A percentile compares a stretch with the other conserved stretches of the same genome.
These are phyloP conservation scores for Ramularia collo-cygni DNA, from an alignment of 2,329 filamentous ascomycete species.

Conservation along the genomic window DNA sequence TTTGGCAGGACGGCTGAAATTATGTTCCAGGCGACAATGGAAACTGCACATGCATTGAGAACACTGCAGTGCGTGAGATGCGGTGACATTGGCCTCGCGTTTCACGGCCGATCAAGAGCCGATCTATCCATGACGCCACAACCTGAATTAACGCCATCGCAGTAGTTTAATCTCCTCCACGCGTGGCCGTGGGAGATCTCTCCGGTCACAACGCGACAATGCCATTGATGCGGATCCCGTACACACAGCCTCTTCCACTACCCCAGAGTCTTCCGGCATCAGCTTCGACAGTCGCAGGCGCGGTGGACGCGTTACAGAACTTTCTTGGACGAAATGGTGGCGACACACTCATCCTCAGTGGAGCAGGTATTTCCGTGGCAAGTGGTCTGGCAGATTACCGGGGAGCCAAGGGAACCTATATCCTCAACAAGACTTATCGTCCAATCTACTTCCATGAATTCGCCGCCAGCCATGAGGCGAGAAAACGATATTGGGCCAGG, in stretches of 20 bases:
- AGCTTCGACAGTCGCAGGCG: constrained; percentile 63
- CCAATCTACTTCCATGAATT: constrained; percentile 96
- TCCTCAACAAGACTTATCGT: constrained; percentile 79
- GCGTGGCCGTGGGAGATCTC: no score
- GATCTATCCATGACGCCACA: no score
- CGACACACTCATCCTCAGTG: constrained; percentile 62
- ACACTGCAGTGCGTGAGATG: no score
- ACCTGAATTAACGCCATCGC: no score
- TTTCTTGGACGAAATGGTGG: constrained; percentile 59
- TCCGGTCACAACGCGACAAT: constrained; percentile 9
- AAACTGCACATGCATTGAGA: no score
- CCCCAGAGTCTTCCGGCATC: constrained; percentile 67
- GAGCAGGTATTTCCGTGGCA: constrained; percentile 87
- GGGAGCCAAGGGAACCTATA: constrained; percentile 83
- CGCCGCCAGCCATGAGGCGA: constrained; percentile 66
- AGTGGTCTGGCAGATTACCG: constrained; percentile 91
- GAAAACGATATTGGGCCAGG: constrained; percentile 92
- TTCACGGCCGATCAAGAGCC: no score
- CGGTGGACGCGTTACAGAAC: constrained; percentile 65
- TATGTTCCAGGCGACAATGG: no score
- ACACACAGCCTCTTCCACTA: constrained; percentile 71
- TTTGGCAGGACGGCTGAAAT: no score
- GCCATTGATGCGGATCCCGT: constrained; percentile 75
- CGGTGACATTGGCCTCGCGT: no score
- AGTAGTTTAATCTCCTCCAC: no score